These are phyloP conservation scores for Euphrasia arctica DNA, from an alignment of 305 asterid genomes.

Conservation along the genomic window DNA sequence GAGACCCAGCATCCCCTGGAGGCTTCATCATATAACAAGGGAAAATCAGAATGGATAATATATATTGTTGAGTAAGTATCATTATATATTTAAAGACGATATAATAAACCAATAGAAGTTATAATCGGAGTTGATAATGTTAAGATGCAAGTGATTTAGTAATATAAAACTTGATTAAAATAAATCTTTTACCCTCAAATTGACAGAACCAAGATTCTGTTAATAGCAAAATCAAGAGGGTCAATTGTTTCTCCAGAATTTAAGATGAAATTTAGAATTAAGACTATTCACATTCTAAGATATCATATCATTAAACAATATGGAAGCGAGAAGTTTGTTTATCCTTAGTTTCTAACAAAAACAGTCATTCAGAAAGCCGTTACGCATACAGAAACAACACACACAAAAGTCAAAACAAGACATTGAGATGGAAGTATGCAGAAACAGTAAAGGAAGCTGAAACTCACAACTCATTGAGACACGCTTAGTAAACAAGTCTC, in stretches of 20 bases:
- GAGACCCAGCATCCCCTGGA: constrained; percentile 94
- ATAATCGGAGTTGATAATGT: background rate
- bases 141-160: constrained; percentile 5
- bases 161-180: background rate
- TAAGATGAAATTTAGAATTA: constrained; percentile 6
- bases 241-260: constrained; percentile 7
- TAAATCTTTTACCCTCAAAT: constrained; percentile 8
- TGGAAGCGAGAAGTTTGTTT: background rate
- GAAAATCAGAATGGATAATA: background rate
- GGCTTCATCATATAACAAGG: constrained; percentile 68
- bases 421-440: background rate
- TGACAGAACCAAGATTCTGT: background rate
- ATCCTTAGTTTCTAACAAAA: constrained; percentile 2
- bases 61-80: constrained; percentile 16
- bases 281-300: constrained; percentile 8
- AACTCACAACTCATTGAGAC: background rate
- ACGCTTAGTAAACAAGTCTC: constrained; percentile 13
- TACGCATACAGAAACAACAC: background rate
- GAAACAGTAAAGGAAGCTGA: too few species aligned
- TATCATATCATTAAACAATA: background rate
- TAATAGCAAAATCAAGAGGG: constrained; percentile 7
- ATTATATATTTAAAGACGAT: background rate
- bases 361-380: constrained; percentile 3
- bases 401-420: background rate
- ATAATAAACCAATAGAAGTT: constrained; percentile 13